Evolutionary conservation across 164 flowering plant genomes (phyloP).

Genomic region (Vitis labrusca): DNA sequence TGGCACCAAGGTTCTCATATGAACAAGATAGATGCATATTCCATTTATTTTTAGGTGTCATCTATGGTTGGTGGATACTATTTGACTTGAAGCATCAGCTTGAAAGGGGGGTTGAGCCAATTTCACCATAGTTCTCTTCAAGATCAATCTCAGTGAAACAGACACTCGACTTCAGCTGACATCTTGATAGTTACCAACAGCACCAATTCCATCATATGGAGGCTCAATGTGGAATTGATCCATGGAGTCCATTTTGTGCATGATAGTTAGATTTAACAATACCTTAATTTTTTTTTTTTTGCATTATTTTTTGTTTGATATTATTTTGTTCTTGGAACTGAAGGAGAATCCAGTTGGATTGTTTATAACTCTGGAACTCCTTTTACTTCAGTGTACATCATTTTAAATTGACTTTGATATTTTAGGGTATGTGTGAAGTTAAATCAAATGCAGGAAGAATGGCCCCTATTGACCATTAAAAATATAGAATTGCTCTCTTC

Average conservation of each 20-base stretch:
- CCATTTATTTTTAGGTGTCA: not conserved
- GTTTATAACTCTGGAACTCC: not conserved
- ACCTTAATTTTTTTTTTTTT: not conserved
- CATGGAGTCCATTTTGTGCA: not conserved
- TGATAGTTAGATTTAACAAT: constrained; percentile 1
- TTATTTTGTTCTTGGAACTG: not conserved
- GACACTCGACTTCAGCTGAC: not conserved
- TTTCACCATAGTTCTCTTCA: not conserved
- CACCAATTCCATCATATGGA: not conserved
- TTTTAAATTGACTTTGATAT: no score
- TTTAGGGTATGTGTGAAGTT: no score
- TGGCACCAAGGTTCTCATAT: not conserved
- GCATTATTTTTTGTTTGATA: not conserved
- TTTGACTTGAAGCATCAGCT: not conserved
- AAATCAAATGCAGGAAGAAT: no score
- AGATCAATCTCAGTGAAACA: not conserved
- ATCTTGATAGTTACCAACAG: not conserved
- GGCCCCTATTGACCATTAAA: no score
- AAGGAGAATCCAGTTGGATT: not conserved
- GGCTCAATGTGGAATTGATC: not conserved
- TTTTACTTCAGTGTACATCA: no score
- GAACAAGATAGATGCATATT: not conserved
- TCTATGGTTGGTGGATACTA: not conserved
- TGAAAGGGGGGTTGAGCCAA: not conserved
- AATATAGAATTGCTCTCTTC: no score